Evolutionary conservation across 2,329 filamentous ascomycete genomes (phyloP), one percentile per base, ranked within the genome.

Genomic region (Apiospora marii): DNA sequence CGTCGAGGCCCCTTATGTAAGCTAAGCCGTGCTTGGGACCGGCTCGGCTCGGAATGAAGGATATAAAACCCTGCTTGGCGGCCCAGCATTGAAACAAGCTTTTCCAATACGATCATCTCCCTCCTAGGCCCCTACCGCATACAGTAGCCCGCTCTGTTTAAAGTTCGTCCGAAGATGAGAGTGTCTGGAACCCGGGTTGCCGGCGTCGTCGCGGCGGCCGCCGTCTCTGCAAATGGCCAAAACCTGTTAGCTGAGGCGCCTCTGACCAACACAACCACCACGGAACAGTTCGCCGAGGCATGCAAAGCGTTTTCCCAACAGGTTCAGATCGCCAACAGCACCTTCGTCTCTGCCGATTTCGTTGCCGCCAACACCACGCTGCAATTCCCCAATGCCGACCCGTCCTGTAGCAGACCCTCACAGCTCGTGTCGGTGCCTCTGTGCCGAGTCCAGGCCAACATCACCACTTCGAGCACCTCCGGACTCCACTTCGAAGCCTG

Each of bases 401-500:
- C 77, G 41, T 78, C 83, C 70, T 86, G 85, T 49, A 34, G 58
- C 1, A 71, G 58, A 2, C 46, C 68, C 4, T 74, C 48, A 13
- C 76, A 78, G 24, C 58, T 72, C 1, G 70, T 77, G 13, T n/a
- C 71, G 16, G 67, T 70, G 5, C 71, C 80, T 58, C 30, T 82
- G 1, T 81, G 80, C 70, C 79, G 80, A 2, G 73, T 81, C 3
- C 74, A 75, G 3, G 67, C 80, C 69, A 71, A 70, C 14, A 74
- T 81, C 2, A 72, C 76, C 22, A 83, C 81, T 0, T 80, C 79
- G 3, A 76, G 61, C n/a, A n/a, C 34, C 13, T 85, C 85, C 16
- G 82, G 83, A 69, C 85, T 89, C 44, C 44, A 68, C 27, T 68
- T 72, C 19, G 71, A 74, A 75, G 80, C 83, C 1, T 88, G 86